Conservation (phyloP, 345 rosid genomes). For the Lagerstroemia speciosa region DNA sequence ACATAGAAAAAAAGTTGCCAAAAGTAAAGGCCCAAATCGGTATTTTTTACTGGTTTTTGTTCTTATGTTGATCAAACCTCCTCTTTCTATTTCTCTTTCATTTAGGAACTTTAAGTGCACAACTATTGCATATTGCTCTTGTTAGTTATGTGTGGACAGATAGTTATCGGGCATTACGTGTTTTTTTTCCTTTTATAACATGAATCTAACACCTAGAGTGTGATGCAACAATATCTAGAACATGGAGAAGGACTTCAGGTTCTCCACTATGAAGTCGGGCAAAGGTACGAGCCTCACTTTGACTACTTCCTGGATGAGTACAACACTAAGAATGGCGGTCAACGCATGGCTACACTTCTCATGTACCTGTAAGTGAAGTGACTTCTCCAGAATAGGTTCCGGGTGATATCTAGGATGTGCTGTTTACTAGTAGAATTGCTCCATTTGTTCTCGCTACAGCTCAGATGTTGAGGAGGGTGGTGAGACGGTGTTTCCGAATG, state of each 20-base stretch:
- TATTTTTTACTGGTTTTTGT: no score
- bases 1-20: no score
- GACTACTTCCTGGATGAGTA: constrained; percentile 88
- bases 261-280: constrained; percentile 92
- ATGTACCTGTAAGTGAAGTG: constrained; percentile 80
- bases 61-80: no score
- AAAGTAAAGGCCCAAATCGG: no score
- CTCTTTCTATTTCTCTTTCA: no score
- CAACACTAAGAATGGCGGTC: constrained; percentile 90
- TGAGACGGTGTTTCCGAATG: constrained; percentile 87
- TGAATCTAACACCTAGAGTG: background rate
- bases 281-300: constrained; percentile 87
- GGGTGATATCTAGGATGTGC: background rate
- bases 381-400: background rate
- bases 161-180: background rate
- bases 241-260: constrained; percentile 96
- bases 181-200: background rate
- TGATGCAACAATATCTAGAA: constrained; percentile 28
- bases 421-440: background rate
- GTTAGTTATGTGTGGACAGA: background rate
- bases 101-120: background rate
- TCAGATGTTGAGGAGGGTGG: constrained; percentile 99
- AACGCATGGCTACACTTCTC: constrained; percentile 87
- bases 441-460: constrained; percentile 28
- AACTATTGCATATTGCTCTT: background rate